These are phyloP conservation scores for Mycena rosella DNA, from an alignment of 768 basidiomycete species.

Conservation along the genomic window DNA sequence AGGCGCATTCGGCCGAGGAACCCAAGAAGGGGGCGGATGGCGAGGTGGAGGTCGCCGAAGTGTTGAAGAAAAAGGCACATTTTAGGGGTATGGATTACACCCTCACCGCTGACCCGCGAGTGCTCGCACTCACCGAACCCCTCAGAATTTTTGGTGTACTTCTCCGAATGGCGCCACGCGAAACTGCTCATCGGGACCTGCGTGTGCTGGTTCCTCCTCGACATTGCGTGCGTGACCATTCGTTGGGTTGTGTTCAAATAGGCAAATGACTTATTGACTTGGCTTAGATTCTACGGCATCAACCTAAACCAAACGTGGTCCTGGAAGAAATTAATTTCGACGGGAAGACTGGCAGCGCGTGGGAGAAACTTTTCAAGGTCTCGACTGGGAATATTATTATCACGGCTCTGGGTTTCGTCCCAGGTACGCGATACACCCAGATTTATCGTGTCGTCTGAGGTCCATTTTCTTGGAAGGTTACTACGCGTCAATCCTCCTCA, in stretches of 20 bases:
- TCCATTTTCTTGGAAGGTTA: slow-evolving; percentile 61
- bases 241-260: background rate
- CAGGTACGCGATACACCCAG: slow-evolving; percentile 54
- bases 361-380: slow-evolving; percentile 76
- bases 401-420: slow-evolving; percentile 78
- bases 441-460: background rate
- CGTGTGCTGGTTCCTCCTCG: slow-evolving; percentile 80
- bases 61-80: slow-evolving; percentile 62
- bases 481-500: slow-evolving; percentile 75
- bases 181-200: slow-evolving; percentile 78
- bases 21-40: slow-evolving; percentile 8
- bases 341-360: slow-evolving; percentile 66
- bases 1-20: slow-evolving; percentile 35
- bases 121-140: background rate
- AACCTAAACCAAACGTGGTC: slow-evolving; percentile 82
- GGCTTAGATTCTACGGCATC: slow-evolving; percentile 78
- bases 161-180: slow-evolving; percentile 78
- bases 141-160: slow-evolving; percentile 72
- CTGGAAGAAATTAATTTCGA: slow-evolving; percentile 79
- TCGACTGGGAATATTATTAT: slow-evolving; percentile 76
- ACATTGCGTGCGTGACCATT: slow-evolving; percentile 66
- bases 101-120: slow-evolving; percentile 6
- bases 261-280: background rate
- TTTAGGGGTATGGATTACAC: slow-evolving; percentile 56
- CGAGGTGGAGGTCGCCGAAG: slow-evolving; percentile 33